phyloP scores from a whole-genome alignment of 2,329 filamentous ascomycete species.

The Penicillium sp. region DNA sequence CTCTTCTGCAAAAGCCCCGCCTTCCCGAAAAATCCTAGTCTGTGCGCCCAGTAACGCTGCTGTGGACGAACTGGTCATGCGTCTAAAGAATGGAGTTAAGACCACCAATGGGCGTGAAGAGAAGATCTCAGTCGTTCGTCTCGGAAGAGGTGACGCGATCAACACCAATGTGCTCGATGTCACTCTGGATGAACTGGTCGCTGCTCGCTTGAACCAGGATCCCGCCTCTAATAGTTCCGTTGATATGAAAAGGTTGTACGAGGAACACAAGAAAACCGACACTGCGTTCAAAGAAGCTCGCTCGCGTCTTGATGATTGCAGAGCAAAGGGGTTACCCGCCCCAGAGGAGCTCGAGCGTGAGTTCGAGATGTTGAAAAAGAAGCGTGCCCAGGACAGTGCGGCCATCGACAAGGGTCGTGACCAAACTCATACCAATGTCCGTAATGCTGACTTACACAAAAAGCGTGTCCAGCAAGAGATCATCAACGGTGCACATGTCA shows the following conservation, averaged over 20 bases:
- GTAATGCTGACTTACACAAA: slow-evolving; percentile 82
- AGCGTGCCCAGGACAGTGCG: slow-evolving; percentile 73
- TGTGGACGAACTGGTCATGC: slow-evolving; percentile 91
- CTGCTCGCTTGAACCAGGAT: slow-evolving; percentile 61
- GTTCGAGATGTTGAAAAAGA: slow-evolving; percentile 74
- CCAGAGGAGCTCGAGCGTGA: slow-evolving; percentile 65
- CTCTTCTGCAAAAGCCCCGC: slow-evolving; percentile 34
- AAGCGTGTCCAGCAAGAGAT: slow-evolving; percentile 87
- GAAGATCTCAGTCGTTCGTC: slow-evolving; percentile 81
- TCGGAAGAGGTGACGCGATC: slow-evolving; percentile 90
- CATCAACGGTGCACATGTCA: slow-evolving; percentile 83
- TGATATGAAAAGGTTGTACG: slow-evolving; percentile 68
- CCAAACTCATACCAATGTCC: slow-evolving; percentile 74
- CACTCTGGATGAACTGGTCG: slow-evolving; percentile 89
- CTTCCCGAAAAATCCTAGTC: slow-evolving; percentile 82
- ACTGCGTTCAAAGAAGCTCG: slow-evolving; percentile 71
- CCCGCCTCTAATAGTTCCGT: slow-evolving; percentile 48
- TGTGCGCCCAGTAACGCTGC: slow-evolving; percentile 99
- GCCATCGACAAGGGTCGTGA: slow-evolving; percentile 88
- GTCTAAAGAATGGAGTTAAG: slow-evolving; percentile 84
- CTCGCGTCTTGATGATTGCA: slow-evolving; percentile 68
- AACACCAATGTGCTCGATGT: slow-evolving; percentile 87
- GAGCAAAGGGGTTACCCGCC: slow-evolving; percentile 50
- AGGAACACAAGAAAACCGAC: slow-evolving; percentile 61
- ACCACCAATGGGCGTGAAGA: slow-evolving; percentile 70